Percentiles rank a stretch among this genome's conserved stretches.
Conservation (phyloP, 169 alveolate genomes). For the Plasmodium gallinaceum region DNA sequence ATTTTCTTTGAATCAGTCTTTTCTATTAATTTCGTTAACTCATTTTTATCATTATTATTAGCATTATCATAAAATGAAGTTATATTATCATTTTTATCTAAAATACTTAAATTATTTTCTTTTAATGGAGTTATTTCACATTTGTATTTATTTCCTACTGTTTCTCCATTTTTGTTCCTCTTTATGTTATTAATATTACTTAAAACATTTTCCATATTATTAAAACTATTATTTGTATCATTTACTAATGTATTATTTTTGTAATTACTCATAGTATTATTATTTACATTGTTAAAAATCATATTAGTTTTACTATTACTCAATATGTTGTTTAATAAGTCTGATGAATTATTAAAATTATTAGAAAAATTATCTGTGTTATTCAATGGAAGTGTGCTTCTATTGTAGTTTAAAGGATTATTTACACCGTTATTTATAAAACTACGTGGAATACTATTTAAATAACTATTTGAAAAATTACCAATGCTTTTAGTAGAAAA, state of each 20-base stretch:
- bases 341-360: neutral
- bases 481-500: too few species aligned
- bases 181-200: neutral
- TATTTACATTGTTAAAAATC: neutral
- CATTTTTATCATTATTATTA: neutral
- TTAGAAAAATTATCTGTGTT: neutral
- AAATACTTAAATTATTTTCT: constrained; percentile 1
- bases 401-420: neutral
- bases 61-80: too few species aligned
- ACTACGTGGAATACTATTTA: neutral
- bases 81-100: neutral
- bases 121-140: neutral
- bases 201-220: neutral
- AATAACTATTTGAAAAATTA: neutral
- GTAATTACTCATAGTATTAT: neutral
- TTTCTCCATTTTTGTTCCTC: too few species aligned
- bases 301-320: neutral
- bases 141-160: too few species aligned
- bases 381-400: neutral
- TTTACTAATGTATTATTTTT: neutral
- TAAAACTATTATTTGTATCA: neutral
- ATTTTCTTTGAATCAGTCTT: neutral
- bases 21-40: neutral
- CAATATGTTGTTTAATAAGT: constrained; percentile 8
- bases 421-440: constrained; percentile 16